Evolutionary conservation across 768 basidiomycete species (phyloP), one percentile per base, ranked within the genome.

Genomic region (Cyclocybe aegerita): DNA sequence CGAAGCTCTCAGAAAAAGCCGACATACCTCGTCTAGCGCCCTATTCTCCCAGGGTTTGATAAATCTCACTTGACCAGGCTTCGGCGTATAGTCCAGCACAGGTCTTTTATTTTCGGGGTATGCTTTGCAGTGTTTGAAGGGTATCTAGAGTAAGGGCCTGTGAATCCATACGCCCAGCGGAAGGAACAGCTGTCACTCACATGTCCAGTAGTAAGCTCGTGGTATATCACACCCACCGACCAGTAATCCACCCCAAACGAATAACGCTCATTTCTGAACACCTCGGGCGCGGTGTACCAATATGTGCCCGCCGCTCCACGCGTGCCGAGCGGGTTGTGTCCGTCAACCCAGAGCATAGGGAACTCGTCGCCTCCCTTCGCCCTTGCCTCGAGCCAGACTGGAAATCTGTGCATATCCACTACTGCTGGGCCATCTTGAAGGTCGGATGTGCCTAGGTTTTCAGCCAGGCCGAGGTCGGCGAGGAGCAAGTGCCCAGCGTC

Each of bases 221-320:
- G 85, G 9, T 93, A 78, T 39, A 90, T 76, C 40, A 90, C 81
- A 0, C 86, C 90, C 4, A 89, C 65, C 0, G 90, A 88, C 90
- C 91, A 94, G 43, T 90, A 79, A 55, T 94, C 92, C 33, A 68
- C 63, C 7, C 65, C 65, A 54, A 69, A 70, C 1, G 66, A 68
- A 39, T 70, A 69, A 2, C 47, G 56, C 35, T 65, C 61, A 32
- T 64, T 60, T 34, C 54, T 58, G 41, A 66, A 63, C 4, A 69
- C 61, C 54, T 73, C 71, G 0, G 71, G 71, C 4, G 71, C 63
- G 43, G 68, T 69, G 49, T 68, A 67, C 54, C 68, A 62, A 30
- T 60, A 60, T 0, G 70, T 68, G 12, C 71, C 71, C 0, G 63
- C 60, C 8, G 60, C 58, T 16, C 65, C 67, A 2, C 48, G 38